Percentiles rank a stretch among this genome's conserved stretches.
Evolutionary conservation across 2,329 filamentous ascomycete species (phyloP).

Genomic region (Fusarium albidum): DNA sequence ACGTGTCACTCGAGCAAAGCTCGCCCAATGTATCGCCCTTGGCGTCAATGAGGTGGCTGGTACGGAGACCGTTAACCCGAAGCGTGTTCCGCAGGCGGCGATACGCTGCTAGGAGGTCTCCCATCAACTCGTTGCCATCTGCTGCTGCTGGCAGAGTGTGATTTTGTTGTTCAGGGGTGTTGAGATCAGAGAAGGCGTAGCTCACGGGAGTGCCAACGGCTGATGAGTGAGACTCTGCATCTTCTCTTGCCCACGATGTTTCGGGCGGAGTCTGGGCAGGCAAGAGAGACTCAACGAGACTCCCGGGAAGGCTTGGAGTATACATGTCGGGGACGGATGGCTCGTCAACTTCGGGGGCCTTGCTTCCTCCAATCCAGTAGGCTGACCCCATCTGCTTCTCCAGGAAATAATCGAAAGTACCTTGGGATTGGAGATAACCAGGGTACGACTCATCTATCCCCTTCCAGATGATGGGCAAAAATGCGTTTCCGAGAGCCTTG

Average conservation of each 20-base stretch:
- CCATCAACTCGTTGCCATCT: conserved; percentile 47
- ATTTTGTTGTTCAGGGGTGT: conserved; percentile 36
- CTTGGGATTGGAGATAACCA: conserved; percentile 69
- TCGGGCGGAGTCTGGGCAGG: conserved; percentile 47
- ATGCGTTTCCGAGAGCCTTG: conserved; percentile 94
- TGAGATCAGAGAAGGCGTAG: conserved; percentile 50
- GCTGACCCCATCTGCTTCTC: conserved; percentile 61
- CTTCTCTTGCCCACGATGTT: conserved; percentile 52
- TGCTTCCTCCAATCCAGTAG: conserved; percentile 52
- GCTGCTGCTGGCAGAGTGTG: conserved; percentile 23
- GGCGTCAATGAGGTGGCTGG: conserved; percentile 46
- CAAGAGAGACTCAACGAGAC: conserved; percentile 49
- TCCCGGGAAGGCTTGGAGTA: conserved; percentile 50
- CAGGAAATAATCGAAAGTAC: conserved; percentile 74
- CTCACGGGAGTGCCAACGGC: conserved; percentile 51
- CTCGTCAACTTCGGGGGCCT: conserved; percentile 46
- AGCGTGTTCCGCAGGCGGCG: conserved; percentile 67
- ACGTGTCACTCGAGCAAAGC: conserved; percentile 63
- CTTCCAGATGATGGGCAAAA: conserved; percentile 95
- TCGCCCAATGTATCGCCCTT: conserved; percentile 50
- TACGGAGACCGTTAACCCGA: conserved; percentile 60
- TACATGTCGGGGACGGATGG: conserved; percentile 41
- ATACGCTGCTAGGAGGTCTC: conserved; percentile 68
- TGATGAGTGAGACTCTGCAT: conserved; percentile 44
- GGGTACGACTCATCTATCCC: conserved; percentile 86